Percentiles rank a stretch among this genome's conserved stretches.
These are phyloP conservation scores for Blastocystis sp. DNA, from an alignment of 352 stramenopile genomes.

Conservation along the genomic window DNA sequence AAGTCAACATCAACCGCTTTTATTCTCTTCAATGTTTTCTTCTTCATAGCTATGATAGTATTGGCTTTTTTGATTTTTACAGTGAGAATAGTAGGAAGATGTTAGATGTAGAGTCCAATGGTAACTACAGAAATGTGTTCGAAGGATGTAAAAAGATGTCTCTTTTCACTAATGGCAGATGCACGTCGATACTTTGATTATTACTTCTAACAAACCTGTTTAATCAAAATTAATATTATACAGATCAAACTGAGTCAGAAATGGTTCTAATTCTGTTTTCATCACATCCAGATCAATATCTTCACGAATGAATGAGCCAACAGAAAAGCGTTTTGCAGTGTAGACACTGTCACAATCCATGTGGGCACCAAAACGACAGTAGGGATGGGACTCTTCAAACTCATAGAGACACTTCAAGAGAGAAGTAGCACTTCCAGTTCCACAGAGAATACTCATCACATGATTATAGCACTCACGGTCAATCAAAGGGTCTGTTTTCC, in stretches of 20 bases:
- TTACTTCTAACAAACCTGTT: slow-evolving; percentile 47
- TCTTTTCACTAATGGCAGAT: not conserved
- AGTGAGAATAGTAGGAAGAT: not conserved
- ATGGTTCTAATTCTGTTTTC: too few relatives aligned
- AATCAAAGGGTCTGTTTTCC: not conserved
- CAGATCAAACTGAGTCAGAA: not conserved
- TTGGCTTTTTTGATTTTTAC: slow-evolving; percentile 14
- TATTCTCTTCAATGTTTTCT: slow-evolving; percentile 21
- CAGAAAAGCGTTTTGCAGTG: too few relatives aligned
- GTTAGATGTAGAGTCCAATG: slow-evolving; percentile 22
- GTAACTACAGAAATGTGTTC: slow-evolving; percentile 21
- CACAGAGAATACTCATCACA: too few relatives aligned
- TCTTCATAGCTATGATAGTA: not conserved
- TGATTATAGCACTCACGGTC: too few relatives aligned
- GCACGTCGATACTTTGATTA: slow-evolving; percentile 50
- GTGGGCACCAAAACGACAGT: too few relatives aligned
- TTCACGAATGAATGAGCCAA: too few relatives aligned
- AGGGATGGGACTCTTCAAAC: too few relatives aligned
- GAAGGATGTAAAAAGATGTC: slow-evolving; percentile 4
- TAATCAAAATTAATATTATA: not conserved
- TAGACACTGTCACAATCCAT: too few relatives aligned
- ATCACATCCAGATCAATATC: too few relatives aligned
- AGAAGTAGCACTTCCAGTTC: too few relatives aligned
- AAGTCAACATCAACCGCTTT: not conserved
- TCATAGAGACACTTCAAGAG: too few relatives aligned